Evolutionary conservation across 176 grass and related monocot species (phyloP), one percentile per base, ranked within the genome.

Genomic region (Carex pumila): DNA sequence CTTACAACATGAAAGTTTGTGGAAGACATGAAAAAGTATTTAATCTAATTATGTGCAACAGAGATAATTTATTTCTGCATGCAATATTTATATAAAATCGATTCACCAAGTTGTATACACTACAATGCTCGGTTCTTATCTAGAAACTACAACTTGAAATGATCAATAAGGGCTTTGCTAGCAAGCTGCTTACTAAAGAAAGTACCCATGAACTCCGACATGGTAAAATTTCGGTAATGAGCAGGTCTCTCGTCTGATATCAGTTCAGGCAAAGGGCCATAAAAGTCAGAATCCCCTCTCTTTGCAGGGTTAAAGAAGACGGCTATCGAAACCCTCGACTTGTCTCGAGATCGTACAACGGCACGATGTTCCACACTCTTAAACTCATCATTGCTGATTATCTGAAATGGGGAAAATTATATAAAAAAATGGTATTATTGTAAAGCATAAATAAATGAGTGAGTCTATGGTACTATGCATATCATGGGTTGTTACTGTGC

Each of bases 281-380:
- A 94, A 2, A 91, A 88, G 62, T 59, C 77, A 0, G 88, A 80
- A 6, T 90, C 87, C 32, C 80, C 90, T 58, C 85, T 84, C 69
- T 88, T 94, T 9, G 80, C 85, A 67, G 92, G 94, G 70, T 85
- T 94, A 58, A 91, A 92, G 75, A 97, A 97, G 22, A 90, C 61
- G 41, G 59, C 92, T 2, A 92, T 75, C 41, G 94, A 94, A 70
- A 94, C 92, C 79, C 94, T 94, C 4, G 94, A 89, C 73, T 92
- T 81, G 50, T 92, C 45, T 10, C 12, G 22, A 13, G 72, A 81
- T 65, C 86, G 87, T 74, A 90, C 88, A 50, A 94, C 70, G 52
- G 90, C 92, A n/a, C 89, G 82, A 83, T 94, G 92, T 76, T 94
- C 89, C 1, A 97, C 94, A 2, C 94, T 97, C 81, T 60, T 91